phyloP scores from a whole-genome alignment of 2,329 filamentous ascomycete species.

The Drechslerella coelobrocha region DNA sequence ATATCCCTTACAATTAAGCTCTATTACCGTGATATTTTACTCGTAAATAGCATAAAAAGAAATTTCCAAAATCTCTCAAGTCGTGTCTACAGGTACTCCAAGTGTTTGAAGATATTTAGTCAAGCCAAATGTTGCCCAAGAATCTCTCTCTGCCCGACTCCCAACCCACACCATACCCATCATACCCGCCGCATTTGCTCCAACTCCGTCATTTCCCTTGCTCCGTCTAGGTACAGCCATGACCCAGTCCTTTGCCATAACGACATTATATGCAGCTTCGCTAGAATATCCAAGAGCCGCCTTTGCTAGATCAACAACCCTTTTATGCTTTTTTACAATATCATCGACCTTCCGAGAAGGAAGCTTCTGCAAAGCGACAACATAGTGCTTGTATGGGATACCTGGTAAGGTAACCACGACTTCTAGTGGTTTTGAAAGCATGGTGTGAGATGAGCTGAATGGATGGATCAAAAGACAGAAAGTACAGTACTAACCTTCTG shows the following conservation, averaged over 20 bases:
- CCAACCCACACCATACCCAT: conserved; percentile 57
- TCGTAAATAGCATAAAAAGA: too few relatives aligned
- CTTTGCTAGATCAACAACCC: conserved; percentile 51
- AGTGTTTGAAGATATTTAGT: conserved; percentile 39
- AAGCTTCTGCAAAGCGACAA: conserved; percentile 44
- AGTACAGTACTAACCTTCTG: conserved; percentile 10
- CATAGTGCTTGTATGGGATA: conserved; percentile 37
- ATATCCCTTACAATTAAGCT: too few relatives aligned
- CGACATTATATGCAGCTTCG: conserved; percentile 57
- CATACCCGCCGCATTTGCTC: conserved; percentile 58
- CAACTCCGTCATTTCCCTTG: conserved; percentile 54
- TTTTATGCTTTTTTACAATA: conserved; percentile 21
- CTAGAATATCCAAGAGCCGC: conserved; percentile 44
- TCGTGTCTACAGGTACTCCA: conserved; percentile 12
- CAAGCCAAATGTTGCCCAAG: conserved; percentile 54
- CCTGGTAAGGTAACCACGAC: conserved; percentile 30
- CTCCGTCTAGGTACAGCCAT: conserved; percentile 56
- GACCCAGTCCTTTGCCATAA: conserved; percentile 57
- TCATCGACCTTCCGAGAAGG: conserved; percentile 41
- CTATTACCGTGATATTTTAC: too few relatives aligned
- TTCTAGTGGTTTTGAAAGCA: conserved; percentile 10
- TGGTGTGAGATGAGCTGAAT: neutral
- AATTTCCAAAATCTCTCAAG: too few relatives aligned
- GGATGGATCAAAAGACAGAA: neutral
- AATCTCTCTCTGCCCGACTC: conserved; percentile 52